These are phyloP conservation scores for Lodderomyces metapsilosis DNA, from an alignment of 1,139 yeast genomes.

Conservation along the genomic window DNA sequence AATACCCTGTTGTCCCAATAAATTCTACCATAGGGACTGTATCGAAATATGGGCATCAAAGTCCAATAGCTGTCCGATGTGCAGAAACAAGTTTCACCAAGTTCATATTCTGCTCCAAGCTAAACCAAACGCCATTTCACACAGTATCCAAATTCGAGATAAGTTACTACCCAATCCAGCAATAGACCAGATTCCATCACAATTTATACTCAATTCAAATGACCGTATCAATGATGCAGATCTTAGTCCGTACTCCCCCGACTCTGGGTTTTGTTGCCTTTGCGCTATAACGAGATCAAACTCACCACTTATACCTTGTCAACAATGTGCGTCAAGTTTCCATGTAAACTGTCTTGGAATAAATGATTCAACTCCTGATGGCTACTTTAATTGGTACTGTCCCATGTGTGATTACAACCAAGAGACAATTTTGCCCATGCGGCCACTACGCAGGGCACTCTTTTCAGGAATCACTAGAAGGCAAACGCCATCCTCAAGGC, in stretches of 20 bases:
- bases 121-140: conserved; percentile 10
- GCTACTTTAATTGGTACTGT: conserved; percentile 34
- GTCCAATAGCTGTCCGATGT: conserved; percentile 55
- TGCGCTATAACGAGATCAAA: conserved; percentile 20
- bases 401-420: conserved; percentile 44
- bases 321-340: conserved; percentile 33
- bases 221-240: neutral
- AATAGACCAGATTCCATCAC: conserved; percentile 40
- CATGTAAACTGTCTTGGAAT: conserved; percentile 34
- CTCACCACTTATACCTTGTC: conserved; percentile 26
- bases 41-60: conserved; percentile 46
- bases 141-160: conserved; percentile 28
- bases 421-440: conserved; percentile 21
- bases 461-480: neutral
- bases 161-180: conserved; percentile 34
- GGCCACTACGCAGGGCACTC: neutral
- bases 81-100: conserved; percentile 38
- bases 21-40: conserved; percentile 47
- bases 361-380: conserved; percentile 9
- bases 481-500: neutral
- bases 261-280: conserved; percentile 28
- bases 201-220: conserved; percentile 23
- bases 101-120: conserved; percentile 19
- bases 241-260: neutral
- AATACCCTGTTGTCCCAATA: conserved; percentile 35